Conservation (phyloP, 257 asterid species). For the Solanum medicagineum region DNA sequence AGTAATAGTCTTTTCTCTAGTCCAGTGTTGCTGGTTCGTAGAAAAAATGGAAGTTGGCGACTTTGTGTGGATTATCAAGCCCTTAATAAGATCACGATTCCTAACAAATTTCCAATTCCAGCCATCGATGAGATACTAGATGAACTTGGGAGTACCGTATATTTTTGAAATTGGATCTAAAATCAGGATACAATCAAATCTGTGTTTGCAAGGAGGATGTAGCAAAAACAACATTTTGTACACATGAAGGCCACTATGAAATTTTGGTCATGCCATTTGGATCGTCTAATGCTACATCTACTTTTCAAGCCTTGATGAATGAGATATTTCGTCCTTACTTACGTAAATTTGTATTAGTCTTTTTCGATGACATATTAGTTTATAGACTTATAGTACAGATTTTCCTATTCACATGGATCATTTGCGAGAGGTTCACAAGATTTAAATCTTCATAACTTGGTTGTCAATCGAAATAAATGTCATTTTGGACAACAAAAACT, state of each 20-base stretch:
- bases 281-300: background rate
- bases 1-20: background rate
- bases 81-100: background rate
- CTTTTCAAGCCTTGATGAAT: background rate
- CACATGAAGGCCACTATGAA: background rate
- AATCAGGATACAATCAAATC: background rate
- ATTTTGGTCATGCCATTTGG: background rate
- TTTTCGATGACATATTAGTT: background rate
- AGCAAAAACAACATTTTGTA: background rate
- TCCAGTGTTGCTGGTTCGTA: background rate
- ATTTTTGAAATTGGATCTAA: background rate
- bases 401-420: background rate
- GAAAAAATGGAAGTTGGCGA: background rate
- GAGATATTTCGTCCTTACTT: background rate
- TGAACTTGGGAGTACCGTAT: background rate
- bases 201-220: background rate
- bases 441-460: background rate
- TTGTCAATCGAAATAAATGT: background rate
- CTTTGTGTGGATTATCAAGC: background rate
- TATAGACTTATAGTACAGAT: background rate
- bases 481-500: background rate
- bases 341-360: background rate
- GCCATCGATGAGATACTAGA: background rate
- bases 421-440: background rate
- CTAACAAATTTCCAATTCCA: background rate